Evolutionary conservation across 257 asterid genomes (phyloP), one percentile per base, ranked within the genome.

Genomic region (Fraxinus cuspidata): DNA sequence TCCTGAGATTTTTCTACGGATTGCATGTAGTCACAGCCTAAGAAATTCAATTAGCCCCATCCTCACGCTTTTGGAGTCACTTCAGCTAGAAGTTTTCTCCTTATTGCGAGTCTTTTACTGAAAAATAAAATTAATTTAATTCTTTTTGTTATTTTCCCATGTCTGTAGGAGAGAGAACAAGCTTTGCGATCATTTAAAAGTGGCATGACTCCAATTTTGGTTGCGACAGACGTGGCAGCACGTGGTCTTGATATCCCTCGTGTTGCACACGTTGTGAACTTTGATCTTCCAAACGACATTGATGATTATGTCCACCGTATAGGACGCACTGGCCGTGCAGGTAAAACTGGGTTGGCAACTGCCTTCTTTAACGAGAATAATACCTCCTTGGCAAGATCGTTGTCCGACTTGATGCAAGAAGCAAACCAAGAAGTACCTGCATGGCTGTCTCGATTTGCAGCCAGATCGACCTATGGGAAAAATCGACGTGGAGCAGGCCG

Each of bases 191-290:
- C 98, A n/a, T 94, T 94, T 83, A 92, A 91, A 85, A 90, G 86
- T 47, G 97, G 98, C 34, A 84, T 85, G 70, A 85, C 98, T 9
- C 98, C 98, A 23, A 94, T 94, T 67, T 82, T 94, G 76, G 98
- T 94, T n/a, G 98, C 98, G 32, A 94, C 97, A 2, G 98, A 94
- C 58, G 98, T 94, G 70, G 98, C 98, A 27, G 98, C 98, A 27
- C 98, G 98, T 78, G 98, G 98, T 70, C 97, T 94, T 15, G 98
- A 94, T 83, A 94, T 94, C 78, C 98, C 98, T 7, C 97, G 92
- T 70, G 98, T 94, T 23, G 92, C 97, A 12, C 98, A 94, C 56
- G 98, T 94, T 35, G 89, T 94, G 81, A 94, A 94, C 87, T 94
- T 94, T 60, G 98, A 94, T 80, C 97, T 94, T 74, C 98, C 98